Percentiles rank a stretch among this genome's conserved stretches.
Evolutionary conservation across 164 flowering plant species (phyloP).

Genomic region (Amborella trichopoda): DNA sequence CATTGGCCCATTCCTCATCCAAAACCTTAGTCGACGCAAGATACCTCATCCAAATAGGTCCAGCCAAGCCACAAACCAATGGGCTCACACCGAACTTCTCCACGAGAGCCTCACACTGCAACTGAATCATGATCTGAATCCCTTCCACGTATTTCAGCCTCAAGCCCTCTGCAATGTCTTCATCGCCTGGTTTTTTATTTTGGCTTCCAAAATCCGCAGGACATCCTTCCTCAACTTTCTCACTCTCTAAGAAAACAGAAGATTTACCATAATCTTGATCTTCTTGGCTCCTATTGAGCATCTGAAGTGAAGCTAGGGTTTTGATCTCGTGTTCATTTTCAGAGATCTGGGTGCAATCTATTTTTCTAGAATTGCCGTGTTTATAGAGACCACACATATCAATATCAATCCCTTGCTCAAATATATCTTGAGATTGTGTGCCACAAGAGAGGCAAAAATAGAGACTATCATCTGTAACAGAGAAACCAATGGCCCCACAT

Average conservation of each 20-base stretch:
- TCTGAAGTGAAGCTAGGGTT: constrained; percentile 2
- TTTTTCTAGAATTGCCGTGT: constrained; percentile 21
- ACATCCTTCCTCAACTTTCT: neutral
- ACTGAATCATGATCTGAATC: constrained; percentile 58
- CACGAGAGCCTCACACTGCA: constrained; percentile 67
- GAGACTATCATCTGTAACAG: constrained; percentile 35
- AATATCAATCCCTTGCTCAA: constrained; percentile 43
- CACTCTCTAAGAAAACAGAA: constrained; percentile 39
- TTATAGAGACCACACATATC: constrained; percentile 20
- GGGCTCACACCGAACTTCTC: constrained; percentile 48
- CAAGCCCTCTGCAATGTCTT: constrained; percentile 29
- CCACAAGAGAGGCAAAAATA: constrained; percentile 50
- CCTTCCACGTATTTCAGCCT: constrained; percentile 65
- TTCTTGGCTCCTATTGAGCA: neutral
- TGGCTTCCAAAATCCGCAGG: neutral
- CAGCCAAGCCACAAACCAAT: constrained; percentile 46
- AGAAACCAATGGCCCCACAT: constrained; percentile 38
- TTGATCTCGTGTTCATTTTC: constrained; percentile 9
- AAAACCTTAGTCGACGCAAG: constrained; percentile 41
- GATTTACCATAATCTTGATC: constrained; percentile 20
- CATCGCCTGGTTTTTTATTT: constrained; percentile 3
- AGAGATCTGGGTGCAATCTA: constrained; percentile 13
- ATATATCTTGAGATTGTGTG: constrained; percentile 40
- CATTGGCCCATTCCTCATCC: constrained; percentile 53
- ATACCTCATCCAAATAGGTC: constrained; percentile 56